Evolutionary conservation across 495 filamentous ascomycete species (phyloP), one percentile per base, ranked within the genome.

Genomic region (Beverwykella pulmonaria): DNA sequence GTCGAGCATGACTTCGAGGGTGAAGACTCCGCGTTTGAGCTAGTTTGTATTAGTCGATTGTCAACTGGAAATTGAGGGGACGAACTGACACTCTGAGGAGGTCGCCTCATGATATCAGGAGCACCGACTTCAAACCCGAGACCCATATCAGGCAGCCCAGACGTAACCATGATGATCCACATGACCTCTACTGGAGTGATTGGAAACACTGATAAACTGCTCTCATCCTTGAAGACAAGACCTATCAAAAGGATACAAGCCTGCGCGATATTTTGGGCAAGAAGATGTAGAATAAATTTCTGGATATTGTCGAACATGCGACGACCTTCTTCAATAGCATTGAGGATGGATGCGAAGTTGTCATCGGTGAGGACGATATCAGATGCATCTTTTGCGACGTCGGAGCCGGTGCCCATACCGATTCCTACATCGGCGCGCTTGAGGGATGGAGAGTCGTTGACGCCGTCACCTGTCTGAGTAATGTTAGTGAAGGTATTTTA

Each of bases 361-460:
- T 93, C 91, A 64, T 92, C 88, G 0, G 87, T 85, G 27, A 96
- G 80, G 15, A 96, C 86, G 74, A 96, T 86, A 65, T 91, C 89
- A 0, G 90, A 88, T 2, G 91, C 91, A 71, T 92, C 90, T 72
- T 91, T 93, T n/a, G 92, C 89, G 22, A 93, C 91, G 75, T 96
- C 92, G 29, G 86, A 89, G 1, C 91, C 91, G 17, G 83, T 80
- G 32, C 89, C 89, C 89, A 94, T 92, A 7, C 91, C 90, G 73
- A 96, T 92, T 68, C 91, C 91, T 36, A 94, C 85, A 75, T 96
- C 91, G 19, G 92, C 89, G 29, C 86, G 83, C 74, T 91, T 91
- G 23, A 96, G 79, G 1, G 90, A 90, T 1, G 91, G 90, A 3
- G 89, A 87, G 75, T 94, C 92, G 73, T 96, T 96, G 59, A 94